Base-by-base conservation (phyloP, 805 yeast species). In the Candida nonsorbophila region DNA sequence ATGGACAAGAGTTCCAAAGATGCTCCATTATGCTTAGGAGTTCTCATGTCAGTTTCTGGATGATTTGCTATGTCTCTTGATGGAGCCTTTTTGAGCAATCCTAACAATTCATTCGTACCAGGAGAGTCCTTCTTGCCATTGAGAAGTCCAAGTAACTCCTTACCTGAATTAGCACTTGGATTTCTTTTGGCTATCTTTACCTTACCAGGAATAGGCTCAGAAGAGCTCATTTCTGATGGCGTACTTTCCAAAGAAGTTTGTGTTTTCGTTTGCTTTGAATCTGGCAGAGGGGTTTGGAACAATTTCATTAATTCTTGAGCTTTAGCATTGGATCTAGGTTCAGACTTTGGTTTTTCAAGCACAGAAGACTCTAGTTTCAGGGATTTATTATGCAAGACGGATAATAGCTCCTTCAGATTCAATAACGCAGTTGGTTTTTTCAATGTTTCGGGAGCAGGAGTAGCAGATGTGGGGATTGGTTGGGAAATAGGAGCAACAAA, bases 351-450 rank as follows among this genome's bases (percentile, higher is more conserved):
- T 29, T 36, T 8, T 34, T 38, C 30, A 3, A 25, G 4, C 19
- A 14, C 20, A 5, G 33, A 25, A 7, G 33, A 23, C 9, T 25
- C 37, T 24, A 23, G 24, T 9, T 28, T 31, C n/a, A n/a, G n/a
- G 6, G 39, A 13, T 20, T 40, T 40, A 18, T 50, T 54, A 20
- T 59, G 65, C 42, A 71, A 53, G 12, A 70, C 50, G 3, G 69
- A 62, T 30, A 69, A 53, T 9, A 71, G 42, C 29, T 68, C 72
- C 36, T 57, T 60, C 2, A 69, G 59, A 29, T 62, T 59, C 4
- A 57, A 51, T 4, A 51, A 37, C n/a, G 49, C 51, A 27, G 60
- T 43, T 6, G 65, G 51, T 26, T 62, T 56, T 16, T 54, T 55
- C 8, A 64, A 53, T 16, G 63, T 51, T 19, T 70, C 71, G 8